phyloP scores from a whole-genome alignment of 148 eudicot species.

The Camellia granthamiana region DNA sequence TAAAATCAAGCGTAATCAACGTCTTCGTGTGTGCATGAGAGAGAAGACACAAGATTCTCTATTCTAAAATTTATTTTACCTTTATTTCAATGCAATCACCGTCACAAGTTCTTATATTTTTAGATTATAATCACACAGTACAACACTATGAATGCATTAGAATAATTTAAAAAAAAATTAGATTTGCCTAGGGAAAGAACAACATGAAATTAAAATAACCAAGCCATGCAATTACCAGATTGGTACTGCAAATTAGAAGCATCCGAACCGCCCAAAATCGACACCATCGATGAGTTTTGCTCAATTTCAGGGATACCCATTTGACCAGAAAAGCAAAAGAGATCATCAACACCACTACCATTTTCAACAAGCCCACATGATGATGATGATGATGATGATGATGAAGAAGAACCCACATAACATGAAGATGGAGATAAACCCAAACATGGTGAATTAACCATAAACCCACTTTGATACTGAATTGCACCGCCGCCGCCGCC shows the following conservation, averaged over 20 bases:
- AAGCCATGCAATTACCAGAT: constrained; percentile 16
- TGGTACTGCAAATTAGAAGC: constrained; percentile 23
- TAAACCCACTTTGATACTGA: constrained; percentile 1
- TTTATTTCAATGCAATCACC: too few relatives aligned
- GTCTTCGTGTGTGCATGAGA: too few relatives aligned
- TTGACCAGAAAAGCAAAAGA: constrained; percentile 24
- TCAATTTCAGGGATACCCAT: constrained; percentile 19
- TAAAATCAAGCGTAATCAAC: too few relatives aligned
- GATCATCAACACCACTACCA: constrained; percentile 13
- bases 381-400: background rate
- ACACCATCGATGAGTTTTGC: constrained; percentile 16
- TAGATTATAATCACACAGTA: too few relatives aligned
- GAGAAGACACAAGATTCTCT: too few relatives aligned
- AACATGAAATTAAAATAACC: background rate
- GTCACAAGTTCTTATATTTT: too few relatives aligned
- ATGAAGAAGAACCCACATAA: constrained; percentile 19
- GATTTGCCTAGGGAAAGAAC: background rate
- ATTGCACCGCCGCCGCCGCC: constrained; percentile 22
- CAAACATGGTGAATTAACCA: background rate
- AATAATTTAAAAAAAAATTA: too few relatives aligned
- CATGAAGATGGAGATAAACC: background rate
- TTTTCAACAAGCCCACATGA: background rate
- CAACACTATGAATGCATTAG: too few relatives aligned
- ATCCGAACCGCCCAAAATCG: constrained; percentile 13
- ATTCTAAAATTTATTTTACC: too few relatives aligned